Base-by-base conservation (phyloP, 331 rosid species). In the Malus hybrid region DNA sequence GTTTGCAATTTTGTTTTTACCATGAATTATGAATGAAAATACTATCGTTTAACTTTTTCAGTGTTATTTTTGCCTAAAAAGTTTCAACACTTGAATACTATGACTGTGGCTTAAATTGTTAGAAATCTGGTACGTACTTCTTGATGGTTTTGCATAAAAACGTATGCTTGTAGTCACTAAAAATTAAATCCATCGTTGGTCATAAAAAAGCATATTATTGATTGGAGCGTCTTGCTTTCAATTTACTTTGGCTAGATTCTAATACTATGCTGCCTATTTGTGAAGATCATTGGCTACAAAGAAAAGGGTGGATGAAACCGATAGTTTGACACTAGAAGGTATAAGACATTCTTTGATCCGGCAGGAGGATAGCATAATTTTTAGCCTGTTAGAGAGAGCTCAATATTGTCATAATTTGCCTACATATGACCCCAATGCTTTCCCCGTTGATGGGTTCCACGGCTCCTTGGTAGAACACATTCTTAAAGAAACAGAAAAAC, bases 341-440 rank as follows among this genome's bases (percentile, higher is more conserved):
- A 87, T 95, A 79, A 81, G 99, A 54, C 79, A 61, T 54, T 89
- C 97, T 22, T 80, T 95, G 36, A 89, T 92, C 69, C 90, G 91
- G 72, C 99, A 86, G 74, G 99, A 95, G 90, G 99, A 95, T 80
- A 95, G 99, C 85, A 92, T 95, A 64, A 95, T 95, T 28, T 92
- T 80, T 77, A 67, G 87, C 86, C 93, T 95, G 65, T 79, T 95
- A 80, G 99, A 89, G 83, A 91, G 97, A 85, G 88, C 97, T 12
- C 92, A 95, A 32, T 89, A 89, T 74, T 80, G 86, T 67, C 91
- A 85, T 80, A 95, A 92, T 83, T 86, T 80, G 36, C 96, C 90
- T 75, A 85, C 99, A 14, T 95, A 95, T 42, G 86, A 90, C 70
- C 88, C 97, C 46, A 74, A 75, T 70, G 90, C 87, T 73, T 86